Percentiles rank a stretch among this genome's conserved stretches.
phyloP scores from a whole-genome alignment of 306 rosid species.

The Arachis stenosperma region DNA sequence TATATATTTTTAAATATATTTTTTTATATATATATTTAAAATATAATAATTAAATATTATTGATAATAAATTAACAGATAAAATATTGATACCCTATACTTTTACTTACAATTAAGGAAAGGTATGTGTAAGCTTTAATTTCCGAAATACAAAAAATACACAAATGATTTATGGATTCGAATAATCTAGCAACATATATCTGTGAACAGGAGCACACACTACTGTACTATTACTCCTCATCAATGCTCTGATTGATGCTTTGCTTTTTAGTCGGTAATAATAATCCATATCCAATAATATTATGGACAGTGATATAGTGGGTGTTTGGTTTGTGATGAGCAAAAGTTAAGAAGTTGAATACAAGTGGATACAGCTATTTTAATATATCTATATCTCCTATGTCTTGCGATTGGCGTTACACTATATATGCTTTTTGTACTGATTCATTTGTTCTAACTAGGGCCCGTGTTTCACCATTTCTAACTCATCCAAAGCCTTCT shows the following conservation, averaged over 20 bases:
- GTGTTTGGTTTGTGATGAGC: slow-evolving; percentile 64
- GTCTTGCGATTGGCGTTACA: slow-evolving; percentile 56
- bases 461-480: slow-evolving; percentile 53
- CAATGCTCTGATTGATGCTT: slow-evolving; percentile 47
- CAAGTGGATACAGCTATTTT: slow-evolving; percentile 76
- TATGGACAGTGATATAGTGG: slow-evolving; percentile 71
- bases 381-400: neutral
- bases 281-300: slow-evolving; percentile 21
- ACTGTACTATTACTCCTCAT: slow-evolving; percentile 22
- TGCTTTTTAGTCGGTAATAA: slow-evolving; percentile 43
- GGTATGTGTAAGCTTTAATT: too few species aligned
- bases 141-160: too few species aligned
- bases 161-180: too few species aligned
- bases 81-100: too few species aligned
- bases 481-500: neutral
- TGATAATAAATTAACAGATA: too few species aligned
- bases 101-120: too few species aligned
- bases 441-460: slow-evolving; percentile 83
- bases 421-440: slow-evolving; percentile 80
- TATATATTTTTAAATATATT: too few species aligned
- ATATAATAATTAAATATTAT: too few species aligned
- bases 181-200: slow-evolving; percentile 36
- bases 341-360: slow-evolving; percentile 75
- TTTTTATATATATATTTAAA: too few species aligned
- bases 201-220: slow-evolving; percentile 40